Conservation (phyloP, 2,329 filamentous ascomycete species). For the Boeremia exigua region DNA sequence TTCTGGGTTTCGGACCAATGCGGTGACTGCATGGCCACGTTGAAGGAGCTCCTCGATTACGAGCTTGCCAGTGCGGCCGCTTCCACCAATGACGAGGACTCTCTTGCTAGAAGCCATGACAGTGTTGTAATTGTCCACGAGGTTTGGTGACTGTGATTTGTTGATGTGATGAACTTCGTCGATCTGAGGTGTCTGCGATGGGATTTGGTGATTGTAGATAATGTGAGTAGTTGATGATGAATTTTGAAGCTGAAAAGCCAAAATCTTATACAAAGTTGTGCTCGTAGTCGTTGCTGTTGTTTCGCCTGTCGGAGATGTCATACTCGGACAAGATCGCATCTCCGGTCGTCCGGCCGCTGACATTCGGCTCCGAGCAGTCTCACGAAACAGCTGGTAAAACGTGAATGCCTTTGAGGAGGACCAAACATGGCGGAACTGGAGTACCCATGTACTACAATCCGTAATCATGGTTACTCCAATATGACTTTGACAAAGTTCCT, state of each 20-base stretch:
- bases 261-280: background rate
- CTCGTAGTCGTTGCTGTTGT: background rate
- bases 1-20: conserved; percentile 53
- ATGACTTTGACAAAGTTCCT: too few species aligned
- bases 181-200: background rate
- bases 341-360: background rate
- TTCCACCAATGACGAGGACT: conserved; percentile 57
- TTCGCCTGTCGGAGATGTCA: background rate
- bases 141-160: background rate
- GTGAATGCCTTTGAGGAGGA: too few species aligned
- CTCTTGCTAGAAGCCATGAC: conserved; percentile 34
- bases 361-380: conserved; percentile 3
- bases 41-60: conserved; percentile 51
- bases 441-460: too few species aligned
- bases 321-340: conserved; percentile 1
- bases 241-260: background rate
- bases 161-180: background rate
- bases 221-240: background rate
- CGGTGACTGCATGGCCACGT: conserved; percentile 53
- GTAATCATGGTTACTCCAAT: too few species aligned
- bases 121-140: background rate
- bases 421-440: too few species aligned
- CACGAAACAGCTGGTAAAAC: background rate
- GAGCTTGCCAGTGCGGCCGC: conserved; percentile 56
- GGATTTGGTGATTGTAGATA: background rate